phyloP scores from a whole-genome alignment of 768 basidiomycete species.

The Gloeostereum incarnatum region DNA sequence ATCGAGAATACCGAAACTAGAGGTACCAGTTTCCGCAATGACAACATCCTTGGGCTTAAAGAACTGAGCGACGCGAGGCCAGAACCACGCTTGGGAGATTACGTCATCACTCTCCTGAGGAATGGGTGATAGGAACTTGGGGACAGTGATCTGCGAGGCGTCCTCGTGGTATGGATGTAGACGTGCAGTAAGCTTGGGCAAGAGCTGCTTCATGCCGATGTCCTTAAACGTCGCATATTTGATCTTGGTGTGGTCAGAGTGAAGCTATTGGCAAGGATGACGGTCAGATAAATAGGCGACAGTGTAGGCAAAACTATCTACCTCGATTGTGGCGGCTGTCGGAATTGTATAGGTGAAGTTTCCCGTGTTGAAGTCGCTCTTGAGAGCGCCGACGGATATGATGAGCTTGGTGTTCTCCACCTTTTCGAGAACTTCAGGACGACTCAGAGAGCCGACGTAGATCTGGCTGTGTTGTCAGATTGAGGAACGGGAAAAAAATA shows the following conservation, averaged over 20 bases:
- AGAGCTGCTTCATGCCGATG: constrained; percentile 70
- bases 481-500: constrained; percentile 2
- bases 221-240: constrained; percentile 53
- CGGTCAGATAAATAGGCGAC: not conserved
- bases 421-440: constrained; percentile 55
- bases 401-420: constrained; percentile 73
- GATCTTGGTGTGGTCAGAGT: constrained; percentile 64
- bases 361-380: constrained; percentile 83
- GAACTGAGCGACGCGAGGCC: constrained; percentile 71
- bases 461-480: constrained; percentile 31
- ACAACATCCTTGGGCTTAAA: constrained; percentile 69
- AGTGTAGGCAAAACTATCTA: constrained; percentile 13
- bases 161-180: constrained; percentile 29
- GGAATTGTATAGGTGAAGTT: constrained; percentile 75
- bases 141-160: constrained; percentile 37
- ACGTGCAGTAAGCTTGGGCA: constrained; percentile 59
- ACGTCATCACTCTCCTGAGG: constrained; percentile 31
- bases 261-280: constrained; percentile 37
- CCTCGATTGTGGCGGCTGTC: constrained; percentile 52
- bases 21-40: constrained; percentile 74
- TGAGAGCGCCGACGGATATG: constrained; percentile 61
- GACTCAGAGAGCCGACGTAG: constrained; percentile 65
- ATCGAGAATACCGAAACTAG: constrained; percentile 40
- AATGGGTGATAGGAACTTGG: constrained; percentile 27
- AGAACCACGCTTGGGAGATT: constrained; percentile 77